Conservation (phyloP, 495 filamentous ascomycete genomes). For the Penicillium angulare region DNA sequence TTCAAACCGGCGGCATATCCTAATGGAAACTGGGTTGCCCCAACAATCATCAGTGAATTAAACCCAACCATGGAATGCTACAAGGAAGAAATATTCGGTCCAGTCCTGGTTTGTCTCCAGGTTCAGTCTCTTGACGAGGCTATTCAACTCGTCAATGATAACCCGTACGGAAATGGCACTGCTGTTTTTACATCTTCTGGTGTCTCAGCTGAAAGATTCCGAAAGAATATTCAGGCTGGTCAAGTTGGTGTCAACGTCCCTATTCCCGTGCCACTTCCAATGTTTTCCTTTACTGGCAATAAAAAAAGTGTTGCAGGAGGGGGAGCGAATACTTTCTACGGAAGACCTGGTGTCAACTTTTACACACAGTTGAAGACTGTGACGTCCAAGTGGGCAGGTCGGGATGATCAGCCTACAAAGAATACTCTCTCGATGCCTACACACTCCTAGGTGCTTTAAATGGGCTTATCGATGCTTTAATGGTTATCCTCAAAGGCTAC, state of each 20-base stretch:
- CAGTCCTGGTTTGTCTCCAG: constrained; percentile 42
- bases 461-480: too few species aligned
- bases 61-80: constrained; percentile 15
- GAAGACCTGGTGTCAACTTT: constrained; percentile 80
- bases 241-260: constrained; percentile 61
- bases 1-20: constrained; percentile 4
- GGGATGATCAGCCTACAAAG: constrained; percentile 2
- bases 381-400: constrained; percentile 43
- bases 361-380: constrained; percentile 96
- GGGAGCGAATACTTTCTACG: constrained; percentile 89
- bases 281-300: constrained; percentile 96
- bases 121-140: constrained; percentile 75
- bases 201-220: constrained; percentile 56
- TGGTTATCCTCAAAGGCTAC: too few species aligned
- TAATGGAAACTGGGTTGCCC: constrained; percentile 34
- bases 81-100: constrained; percentile 27
- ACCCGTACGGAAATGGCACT: constrained; percentile 65
- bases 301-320: constrained; percentile 90
- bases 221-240: constrained; percentile 55
- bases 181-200: constrained; percentile 63
- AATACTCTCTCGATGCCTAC: constrained; percentile 9
- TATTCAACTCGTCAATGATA: constrained; percentile 58
- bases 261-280: constrained; percentile 80
- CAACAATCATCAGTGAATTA: constrained; percentile 20
- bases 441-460: neutral